Evolutionary conservation across 495 filamentous ascomycete species (phyloP).

Genomic region (Clavariopsis aquatica): DNA sequence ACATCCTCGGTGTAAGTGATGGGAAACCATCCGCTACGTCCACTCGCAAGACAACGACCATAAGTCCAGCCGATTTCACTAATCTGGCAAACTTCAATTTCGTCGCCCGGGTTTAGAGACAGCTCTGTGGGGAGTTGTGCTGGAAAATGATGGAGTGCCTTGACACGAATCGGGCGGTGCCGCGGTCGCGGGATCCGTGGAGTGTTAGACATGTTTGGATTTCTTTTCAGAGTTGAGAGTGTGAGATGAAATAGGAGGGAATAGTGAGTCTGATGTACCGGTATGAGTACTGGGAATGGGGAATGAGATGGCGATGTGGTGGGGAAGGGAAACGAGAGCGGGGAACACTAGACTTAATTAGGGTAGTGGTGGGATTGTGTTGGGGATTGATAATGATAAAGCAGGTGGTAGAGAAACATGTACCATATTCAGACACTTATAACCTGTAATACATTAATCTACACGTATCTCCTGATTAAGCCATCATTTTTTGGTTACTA

Average conservation of each 20-base stretch:
- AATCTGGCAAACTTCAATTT: slow-evolving; percentile 1
- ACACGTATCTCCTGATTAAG: no score
- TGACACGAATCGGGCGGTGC: neutral
- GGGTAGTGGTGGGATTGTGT: neutral
- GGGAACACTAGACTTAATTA: neutral
- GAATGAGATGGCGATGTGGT: no score
- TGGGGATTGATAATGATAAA: neutral
- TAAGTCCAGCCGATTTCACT: slow-evolving; percentile 8
- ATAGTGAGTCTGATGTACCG: no score
- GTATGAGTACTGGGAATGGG: no score
- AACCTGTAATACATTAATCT: no score
- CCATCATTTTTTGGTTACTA: no score
- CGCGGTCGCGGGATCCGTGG: neutral
- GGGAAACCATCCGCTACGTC: slow-evolving; percentile 5
- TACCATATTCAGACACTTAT: no score
- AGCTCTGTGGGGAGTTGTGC: neutral
- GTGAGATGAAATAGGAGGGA: no score
- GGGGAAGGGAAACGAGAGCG: neutral
- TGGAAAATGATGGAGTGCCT: neutral
- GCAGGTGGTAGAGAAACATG: no score
- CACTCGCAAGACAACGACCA: neutral
- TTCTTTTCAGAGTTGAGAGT: no score
- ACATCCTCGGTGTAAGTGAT: slow-evolving; percentile 4
- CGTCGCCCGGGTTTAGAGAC: neutral
- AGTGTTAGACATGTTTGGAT: slow-evolving; percentile 7